A percentile compares a stretch with the other conserved stretches of the same genome.
These are phyloP conservation scores for Backusella westeae DNA, from an alignment of 192 early-diverging fungal genomes.

Conservation along the genomic window DNA sequence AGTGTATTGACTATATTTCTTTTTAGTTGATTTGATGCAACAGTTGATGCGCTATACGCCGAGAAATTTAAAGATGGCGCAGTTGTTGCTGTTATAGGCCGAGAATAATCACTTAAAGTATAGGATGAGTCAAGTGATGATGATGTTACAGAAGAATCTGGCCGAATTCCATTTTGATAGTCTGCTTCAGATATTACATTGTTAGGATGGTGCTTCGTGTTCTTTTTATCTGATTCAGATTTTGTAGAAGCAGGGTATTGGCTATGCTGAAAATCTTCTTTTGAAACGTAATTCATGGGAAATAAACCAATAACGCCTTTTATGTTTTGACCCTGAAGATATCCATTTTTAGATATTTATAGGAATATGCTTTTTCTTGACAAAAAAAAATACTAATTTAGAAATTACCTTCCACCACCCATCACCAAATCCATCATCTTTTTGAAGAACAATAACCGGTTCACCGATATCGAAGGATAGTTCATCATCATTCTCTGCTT, in stretches of 20 bases:
- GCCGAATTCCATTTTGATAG: not conserved
- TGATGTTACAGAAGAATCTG: not conserved
- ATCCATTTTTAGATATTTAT: not conserved
- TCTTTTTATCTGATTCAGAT: not conserved
- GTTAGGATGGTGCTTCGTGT: not conserved
- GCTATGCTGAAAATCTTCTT: conserved; percentile 5
- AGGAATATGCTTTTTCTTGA: not conserved
- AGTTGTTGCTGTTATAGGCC: not conserved
- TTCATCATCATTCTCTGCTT: conserved; percentile 69
- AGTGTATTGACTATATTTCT: not conserved
- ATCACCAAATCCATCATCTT: conserved; percentile 72
- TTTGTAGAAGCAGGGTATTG: not conserved
- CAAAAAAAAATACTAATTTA: not conserved
- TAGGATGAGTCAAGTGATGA: conserved; percentile 2
- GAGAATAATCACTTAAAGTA: conserved; percentile 3
- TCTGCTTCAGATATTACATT: not conserved
- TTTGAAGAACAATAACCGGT: conserved; percentile 65
- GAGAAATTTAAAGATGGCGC: not conserved
- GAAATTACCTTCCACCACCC: conserved; percentile 76
- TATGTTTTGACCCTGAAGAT: conserved; percentile 56
- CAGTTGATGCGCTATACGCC: not conserved
- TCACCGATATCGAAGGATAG: conserved; percentile 64
- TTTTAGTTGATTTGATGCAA: not conserved
- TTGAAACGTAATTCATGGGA: conserved; percentile 64
- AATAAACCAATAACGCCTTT: conserved; percentile 69